Conservation (phyloP, 2,329 filamentous ascomycete genomes). For the Paraconiothyrium sp. region DNA sequence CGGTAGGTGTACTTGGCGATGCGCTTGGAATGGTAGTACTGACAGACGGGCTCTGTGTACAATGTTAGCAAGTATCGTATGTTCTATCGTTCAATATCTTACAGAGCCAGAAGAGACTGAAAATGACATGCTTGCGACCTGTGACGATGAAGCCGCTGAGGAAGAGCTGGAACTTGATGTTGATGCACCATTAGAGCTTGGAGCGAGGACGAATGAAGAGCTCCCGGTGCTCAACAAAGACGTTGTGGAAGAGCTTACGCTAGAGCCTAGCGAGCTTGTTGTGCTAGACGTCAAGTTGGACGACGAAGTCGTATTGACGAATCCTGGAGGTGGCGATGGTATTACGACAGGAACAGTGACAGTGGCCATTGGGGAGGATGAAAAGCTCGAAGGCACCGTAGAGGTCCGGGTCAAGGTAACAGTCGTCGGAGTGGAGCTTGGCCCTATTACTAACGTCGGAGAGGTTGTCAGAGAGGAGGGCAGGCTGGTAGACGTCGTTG, state of each 20-base stretch:
- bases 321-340: conserved; percentile 5
- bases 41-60: not conserved
- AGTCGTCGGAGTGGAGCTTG: not conserved
- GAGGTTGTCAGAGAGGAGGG: not conserved
- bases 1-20: not conserved
- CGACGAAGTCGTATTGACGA: conserved; percentile 17
- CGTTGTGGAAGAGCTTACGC: not conserved
- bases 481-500: not conserved
- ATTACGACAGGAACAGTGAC: not conserved
- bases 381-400: conserved; percentile 6
- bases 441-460: not conserved
- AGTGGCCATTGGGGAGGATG: conserved; percentile 3
- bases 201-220: not conserved
- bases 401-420: not conserved
- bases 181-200: not conserved
- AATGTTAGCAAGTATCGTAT: not conserved
- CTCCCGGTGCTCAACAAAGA: not conserved
- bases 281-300: conserved; percentile 15
- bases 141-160: not conserved
- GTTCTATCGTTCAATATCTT: not conserved
- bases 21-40: not conserved
- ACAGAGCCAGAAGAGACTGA: not conserved
- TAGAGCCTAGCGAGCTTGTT: not conserved
- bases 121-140: not conserved
- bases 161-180: not conserved